Evolutionary conservation across 192 early-diverging fungal species (phyloP).

Genomic region (Piromyces sp.): DNA sequence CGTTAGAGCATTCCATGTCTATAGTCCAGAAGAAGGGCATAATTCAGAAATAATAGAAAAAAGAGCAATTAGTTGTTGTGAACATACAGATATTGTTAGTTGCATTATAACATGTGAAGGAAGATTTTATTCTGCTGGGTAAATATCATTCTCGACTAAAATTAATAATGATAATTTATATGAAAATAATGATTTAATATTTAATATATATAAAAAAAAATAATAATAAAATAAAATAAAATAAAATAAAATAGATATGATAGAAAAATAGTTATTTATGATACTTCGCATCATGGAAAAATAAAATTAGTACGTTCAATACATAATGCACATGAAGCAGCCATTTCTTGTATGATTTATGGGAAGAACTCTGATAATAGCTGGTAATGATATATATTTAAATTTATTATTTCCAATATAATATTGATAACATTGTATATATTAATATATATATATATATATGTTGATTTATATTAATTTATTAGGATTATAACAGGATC

Average conservation of each 20-base stretch:
- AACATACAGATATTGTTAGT: conserved; percentile 33
- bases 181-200: background rate
- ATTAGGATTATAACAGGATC: conserved; percentile 38
- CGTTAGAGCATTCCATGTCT: conserved; percentile 34
- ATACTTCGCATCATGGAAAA: conserved; percentile 34
- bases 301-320: conserved; percentile 22
- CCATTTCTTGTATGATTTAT: conserved; percentile 43
- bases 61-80: conserved; percentile 13
- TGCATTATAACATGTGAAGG: conserved; percentile 36
- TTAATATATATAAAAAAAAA: background rate
- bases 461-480: background rate
- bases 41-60: conserved; percentile 19
- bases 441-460: background rate
- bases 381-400: conserved; percentile 14
- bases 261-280: conserved; percentile 38
- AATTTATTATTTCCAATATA: background rate
- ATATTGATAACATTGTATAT: background rate
- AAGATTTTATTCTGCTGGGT: conserved; percentile 41
- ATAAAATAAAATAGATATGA: conserved; percentile 18
- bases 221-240: background rate
- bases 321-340: conserved; percentile 35
- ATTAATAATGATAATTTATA: no score
- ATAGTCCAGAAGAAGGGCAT: conserved; percentile 18
- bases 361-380: conserved; percentile 43
- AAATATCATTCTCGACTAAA: no score